These are phyloP conservation scores for Aureobasidium sp. DNA, from an alignment of 2,329 filamentous ascomycete species.

Conservation along the genomic window DNA sequence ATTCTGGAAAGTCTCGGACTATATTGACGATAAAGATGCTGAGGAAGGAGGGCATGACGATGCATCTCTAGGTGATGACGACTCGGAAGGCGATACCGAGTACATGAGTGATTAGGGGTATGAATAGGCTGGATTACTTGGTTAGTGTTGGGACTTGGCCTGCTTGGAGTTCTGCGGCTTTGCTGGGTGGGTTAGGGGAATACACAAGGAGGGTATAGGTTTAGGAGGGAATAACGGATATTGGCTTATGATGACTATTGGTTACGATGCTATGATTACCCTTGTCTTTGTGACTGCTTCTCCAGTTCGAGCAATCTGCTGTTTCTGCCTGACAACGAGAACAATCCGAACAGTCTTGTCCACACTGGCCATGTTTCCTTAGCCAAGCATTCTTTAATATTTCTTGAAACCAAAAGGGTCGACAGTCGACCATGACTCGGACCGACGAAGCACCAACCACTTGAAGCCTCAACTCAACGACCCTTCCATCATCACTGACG, in stretches of 20 bases:
- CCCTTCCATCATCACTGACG: too few species aligned
- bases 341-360: too few species aligned
- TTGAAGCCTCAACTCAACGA: too few species aligned
- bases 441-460: too few species aligned
- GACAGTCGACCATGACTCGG: too few species aligned
- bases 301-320: too few species aligned
- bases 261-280: not conserved
- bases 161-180: not conserved
- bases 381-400: too few species aligned
- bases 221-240: not conserved
- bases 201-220: too few species aligned
- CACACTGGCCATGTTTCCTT: too few species aligned
- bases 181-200: not conserved
- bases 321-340: too few species aligned
- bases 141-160: not conserved
- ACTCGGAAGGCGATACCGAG: constrained; percentile 8
- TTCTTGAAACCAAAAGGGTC: too few species aligned
- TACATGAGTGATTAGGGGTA: not conserved
- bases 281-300: not conserved
- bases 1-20: constrained; percentile 62
- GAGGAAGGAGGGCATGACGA: not conserved
- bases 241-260: not conserved
- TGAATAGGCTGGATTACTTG: not conserved
- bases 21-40: constrained; percentile 6
- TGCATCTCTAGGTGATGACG: constrained; percentile 1